A percentile compares a stretch with the other conserved stretches of the same genome.
Conservation (phyloP, 352 stramenopile genomes). For the Phytophthora ohioensis region DNA sequence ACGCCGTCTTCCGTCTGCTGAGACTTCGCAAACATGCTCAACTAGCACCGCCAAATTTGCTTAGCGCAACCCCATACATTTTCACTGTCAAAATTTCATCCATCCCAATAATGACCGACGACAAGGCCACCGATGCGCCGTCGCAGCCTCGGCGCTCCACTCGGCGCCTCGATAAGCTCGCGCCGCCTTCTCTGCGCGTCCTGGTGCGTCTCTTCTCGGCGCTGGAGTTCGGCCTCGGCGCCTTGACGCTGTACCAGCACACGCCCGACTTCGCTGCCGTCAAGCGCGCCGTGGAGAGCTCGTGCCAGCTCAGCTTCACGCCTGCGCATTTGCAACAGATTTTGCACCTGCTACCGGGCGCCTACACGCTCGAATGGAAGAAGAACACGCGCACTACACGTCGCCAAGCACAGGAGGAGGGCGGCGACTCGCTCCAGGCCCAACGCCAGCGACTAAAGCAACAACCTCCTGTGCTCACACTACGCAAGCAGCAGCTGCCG, state of each 20-base stretch:
- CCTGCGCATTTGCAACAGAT: conserved; percentile 67
- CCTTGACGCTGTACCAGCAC: conserved; percentile 77
- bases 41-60: too few relatives aligned
- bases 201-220: conserved; percentile 72
- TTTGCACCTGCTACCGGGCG: conserved; percentile 55
- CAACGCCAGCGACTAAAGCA: conserved; percentile 32
- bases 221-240: conserved; percentile 75
- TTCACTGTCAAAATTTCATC: conserved; percentile 9
- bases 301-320: conserved; percentile 65
- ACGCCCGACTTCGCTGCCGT: conserved; percentile 68
- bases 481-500: conserved; percentile 58
- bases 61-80: conserved; percentile 4
- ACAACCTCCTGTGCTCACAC: conserved; percentile 55
- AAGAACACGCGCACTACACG: conserved; percentile 40
- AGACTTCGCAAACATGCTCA: too few relatives aligned
- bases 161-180: conserved; percentile 45
- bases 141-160: background rate
- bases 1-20: too few relatives aligned
- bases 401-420: conserved; percentile 31
- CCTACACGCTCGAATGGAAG: conserved; percentile 62
- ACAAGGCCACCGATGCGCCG: conserved; percentile 1
- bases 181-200: conserved; percentile 50
- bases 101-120: conserved; percentile 8
- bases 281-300: conserved; percentile 76
- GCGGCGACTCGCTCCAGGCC: conserved; percentile 17